Conservation (phyloP, 2,329 filamentous ascomycete genomes). For the Seiridium unicorne region DNA sequence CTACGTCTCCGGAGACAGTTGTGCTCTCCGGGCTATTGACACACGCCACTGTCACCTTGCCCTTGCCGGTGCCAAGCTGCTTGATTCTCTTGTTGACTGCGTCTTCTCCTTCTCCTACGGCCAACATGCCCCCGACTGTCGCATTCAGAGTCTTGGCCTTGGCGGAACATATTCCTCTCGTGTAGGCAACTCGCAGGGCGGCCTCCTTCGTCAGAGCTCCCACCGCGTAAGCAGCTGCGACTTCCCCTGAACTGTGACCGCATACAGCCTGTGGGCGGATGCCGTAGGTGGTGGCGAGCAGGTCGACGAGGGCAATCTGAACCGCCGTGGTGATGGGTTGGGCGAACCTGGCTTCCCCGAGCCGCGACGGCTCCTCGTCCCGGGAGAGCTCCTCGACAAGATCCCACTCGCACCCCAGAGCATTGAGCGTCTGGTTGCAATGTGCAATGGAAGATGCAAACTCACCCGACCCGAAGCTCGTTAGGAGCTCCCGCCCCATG, state of each 20-base stretch:
- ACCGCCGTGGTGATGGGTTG: constrained; percentile 38
- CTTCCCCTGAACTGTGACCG: constrained; percentile 22
- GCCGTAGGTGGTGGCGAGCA: constrained; percentile 26
- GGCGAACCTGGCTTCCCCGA: constrained; percentile 23
- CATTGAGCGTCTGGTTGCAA: constrained; percentile 13
- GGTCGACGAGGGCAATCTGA: constrained; percentile 36
- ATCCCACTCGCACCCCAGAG: constrained; percentile 18
- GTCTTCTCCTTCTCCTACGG: not conserved
- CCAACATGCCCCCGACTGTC: not conserved
- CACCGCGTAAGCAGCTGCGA: constrained; percentile 22
- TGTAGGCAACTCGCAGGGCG: constrained; percentile 23
- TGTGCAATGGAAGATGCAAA: constrained; percentile 8
- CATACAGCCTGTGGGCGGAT: constrained; percentile 25
- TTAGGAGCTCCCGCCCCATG: constrained; percentile 20
- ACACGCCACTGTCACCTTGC: constrained; percentile 16
- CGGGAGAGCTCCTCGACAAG: constrained; percentile 18
- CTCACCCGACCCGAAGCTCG: constrained; percentile 13
- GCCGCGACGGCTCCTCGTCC: constrained; percentile 14
- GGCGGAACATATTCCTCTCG: constrained; percentile 29
- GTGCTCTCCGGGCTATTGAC: constrained; percentile 27
- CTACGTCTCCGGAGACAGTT: constrained; percentile 25
- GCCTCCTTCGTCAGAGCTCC: constrained; percentile 22
- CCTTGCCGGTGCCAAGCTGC: not conserved
- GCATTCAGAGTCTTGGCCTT: not conserved
- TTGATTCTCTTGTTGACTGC: not conserved